Conservation (phyloP, 495 filamentous ascomycete species). For the Articulospora tetracladia region DNA sequence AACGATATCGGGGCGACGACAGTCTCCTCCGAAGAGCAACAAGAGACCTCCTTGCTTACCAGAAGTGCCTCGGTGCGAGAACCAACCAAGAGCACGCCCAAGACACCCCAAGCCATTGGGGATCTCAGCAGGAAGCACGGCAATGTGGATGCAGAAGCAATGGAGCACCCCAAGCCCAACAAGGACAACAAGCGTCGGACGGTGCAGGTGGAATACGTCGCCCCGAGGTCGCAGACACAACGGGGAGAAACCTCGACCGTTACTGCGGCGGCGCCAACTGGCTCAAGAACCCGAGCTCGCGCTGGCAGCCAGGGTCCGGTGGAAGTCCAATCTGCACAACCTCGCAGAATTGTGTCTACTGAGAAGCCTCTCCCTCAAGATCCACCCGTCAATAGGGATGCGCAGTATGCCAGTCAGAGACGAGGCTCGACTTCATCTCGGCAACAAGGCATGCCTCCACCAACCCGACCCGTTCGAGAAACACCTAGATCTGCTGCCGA, state of each 20-base stretch:
- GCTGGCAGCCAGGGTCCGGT: constrained; percentile 29
- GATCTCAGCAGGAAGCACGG: constrained; percentile 73
- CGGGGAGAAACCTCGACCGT: constrained; percentile 48
- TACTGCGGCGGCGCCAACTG: constrained; percentile 15
- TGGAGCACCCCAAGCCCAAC: constrained; percentile 55
- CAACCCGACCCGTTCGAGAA: constrained; percentile 50
- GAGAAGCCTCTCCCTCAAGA: constrained; percentile 53
- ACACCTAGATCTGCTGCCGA: constrained; percentile 46
- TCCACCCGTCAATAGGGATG: constrained; percentile 31
- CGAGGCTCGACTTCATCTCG: constrained; percentile 44
- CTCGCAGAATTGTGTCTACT: constrained; percentile 29
- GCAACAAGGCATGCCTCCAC: constrained; percentile 41
- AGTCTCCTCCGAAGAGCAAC: constrained; percentile 58
- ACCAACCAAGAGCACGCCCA: constrained; percentile 64
- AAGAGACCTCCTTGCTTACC: constrained; percentile 62
- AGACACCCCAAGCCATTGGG: constrained; percentile 48
- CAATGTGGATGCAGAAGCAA: constrained; percentile 66
- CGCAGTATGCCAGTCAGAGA: constrained; percentile 37
- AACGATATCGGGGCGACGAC: constrained; percentile 83
- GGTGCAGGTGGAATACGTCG: constrained; percentile 97
- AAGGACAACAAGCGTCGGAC: constrained; percentile 89
- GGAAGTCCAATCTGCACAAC: constrained; percentile 21
- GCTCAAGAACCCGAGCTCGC: constrained; percentile 29
- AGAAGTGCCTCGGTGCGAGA: constrained; percentile 93
- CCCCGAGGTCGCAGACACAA: constrained; percentile 76